Percentiles rank a stretch among this genome's conserved stretches.
Conservation (phyloP, 495 filamentous ascomycete genomes). For the Talaromyces thailandensis region DNA sequence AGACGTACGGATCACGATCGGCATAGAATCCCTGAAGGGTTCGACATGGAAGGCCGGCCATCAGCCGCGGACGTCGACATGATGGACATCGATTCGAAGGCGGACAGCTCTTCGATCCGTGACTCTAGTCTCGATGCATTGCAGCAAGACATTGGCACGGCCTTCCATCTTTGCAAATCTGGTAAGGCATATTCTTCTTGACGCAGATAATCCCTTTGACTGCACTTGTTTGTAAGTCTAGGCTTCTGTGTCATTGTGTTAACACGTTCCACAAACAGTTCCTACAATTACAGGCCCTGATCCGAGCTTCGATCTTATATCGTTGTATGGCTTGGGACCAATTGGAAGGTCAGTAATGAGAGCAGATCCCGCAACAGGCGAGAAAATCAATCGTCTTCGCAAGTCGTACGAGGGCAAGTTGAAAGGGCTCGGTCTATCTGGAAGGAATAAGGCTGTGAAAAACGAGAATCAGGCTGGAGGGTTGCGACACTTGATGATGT, state of each 20-base stretch:
- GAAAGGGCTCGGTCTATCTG: slow-evolving; percentile 51
- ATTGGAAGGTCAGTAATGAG: slow-evolving; percentile 58
- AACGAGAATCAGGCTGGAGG: slow-evolving; percentile 33
- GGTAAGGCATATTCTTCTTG: slow-evolving; percentile 33
- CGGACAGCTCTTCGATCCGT: slow-evolving; percentile 5
- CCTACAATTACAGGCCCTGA: slow-evolving; percentile 44
- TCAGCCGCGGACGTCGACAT: slow-evolving; percentile 17
- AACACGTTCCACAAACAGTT: slow-evolving; percentile 34
- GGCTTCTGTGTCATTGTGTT: slow-evolving; percentile 29
- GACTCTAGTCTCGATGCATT: slow-evolving; percentile 32
- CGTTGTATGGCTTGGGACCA: slow-evolving; percentile 49
- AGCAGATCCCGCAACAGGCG: slow-evolving; percentile 53
- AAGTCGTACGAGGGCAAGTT: slow-evolving; percentile 69
- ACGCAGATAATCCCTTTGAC: slow-evolving; percentile 15
- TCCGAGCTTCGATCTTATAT: slow-evolving; percentile 53
- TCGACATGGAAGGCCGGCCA: background rate
- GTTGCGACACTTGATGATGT: slow-evolving; percentile 35
- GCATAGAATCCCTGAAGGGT: background rate
- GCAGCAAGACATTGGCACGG: slow-evolving; percentile 35
- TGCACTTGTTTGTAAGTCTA: slow-evolving; percentile 21
- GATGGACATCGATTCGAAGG: slow-evolving; percentile 30
- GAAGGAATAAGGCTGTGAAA: slow-evolving; percentile 52
- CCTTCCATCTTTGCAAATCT: slow-evolving; percentile 43
- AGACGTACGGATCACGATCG: slow-evolving; percentile 32
- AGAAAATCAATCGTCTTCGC: slow-evolving; percentile 64